These are phyloP conservation scores for Mucor circinelloides DNA, from an alignment of 371 early-diverging fungal species.

Conservation along the genomic window DNA sequence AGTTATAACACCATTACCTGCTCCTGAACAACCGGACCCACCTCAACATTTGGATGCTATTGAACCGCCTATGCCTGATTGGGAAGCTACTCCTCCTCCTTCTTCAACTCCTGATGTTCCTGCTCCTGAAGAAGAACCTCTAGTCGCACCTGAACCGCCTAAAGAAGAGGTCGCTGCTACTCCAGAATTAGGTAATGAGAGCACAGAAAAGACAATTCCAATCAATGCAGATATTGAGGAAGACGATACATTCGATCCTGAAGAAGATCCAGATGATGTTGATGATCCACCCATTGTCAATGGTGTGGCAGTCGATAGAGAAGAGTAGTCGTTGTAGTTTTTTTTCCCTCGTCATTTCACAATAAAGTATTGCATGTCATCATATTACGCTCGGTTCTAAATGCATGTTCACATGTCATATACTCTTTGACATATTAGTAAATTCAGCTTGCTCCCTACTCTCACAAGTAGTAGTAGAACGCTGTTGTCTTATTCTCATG, in stretches of 20 bases:
- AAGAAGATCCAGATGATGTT: slow-evolving; percentile 19
- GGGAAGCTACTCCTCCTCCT: background rate
- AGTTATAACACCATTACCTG: background rate
- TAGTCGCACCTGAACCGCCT: background rate
- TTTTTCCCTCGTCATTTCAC: background rate
- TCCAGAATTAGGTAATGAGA: background rate
- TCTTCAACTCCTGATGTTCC: background rate
- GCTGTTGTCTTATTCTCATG: background rate
- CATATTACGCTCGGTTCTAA: background rate
- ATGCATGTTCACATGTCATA: background rate
- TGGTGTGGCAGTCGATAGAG: slow-evolving; percentile 4
- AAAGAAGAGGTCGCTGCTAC: background rate
- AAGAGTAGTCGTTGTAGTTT: background rate
- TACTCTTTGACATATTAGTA: background rate
- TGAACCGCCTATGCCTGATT: background rate
- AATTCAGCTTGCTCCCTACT: background rate
- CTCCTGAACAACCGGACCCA: background rate
- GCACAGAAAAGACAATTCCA: background rate
- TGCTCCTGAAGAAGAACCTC: background rate
- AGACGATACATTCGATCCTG: slow-evolving; percentile 8
- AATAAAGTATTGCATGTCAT: background rate
- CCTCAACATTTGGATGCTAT: background rate
- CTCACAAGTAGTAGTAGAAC: background rate
- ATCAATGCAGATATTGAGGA: slow-evolving; percentile 8
- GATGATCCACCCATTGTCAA: slow-evolving; percentile 9